Evolutionary conservation across 2,329 filamentous ascomycete genomes (phyloP).

Genomic region (Fusarium staphyleae): DNA sequence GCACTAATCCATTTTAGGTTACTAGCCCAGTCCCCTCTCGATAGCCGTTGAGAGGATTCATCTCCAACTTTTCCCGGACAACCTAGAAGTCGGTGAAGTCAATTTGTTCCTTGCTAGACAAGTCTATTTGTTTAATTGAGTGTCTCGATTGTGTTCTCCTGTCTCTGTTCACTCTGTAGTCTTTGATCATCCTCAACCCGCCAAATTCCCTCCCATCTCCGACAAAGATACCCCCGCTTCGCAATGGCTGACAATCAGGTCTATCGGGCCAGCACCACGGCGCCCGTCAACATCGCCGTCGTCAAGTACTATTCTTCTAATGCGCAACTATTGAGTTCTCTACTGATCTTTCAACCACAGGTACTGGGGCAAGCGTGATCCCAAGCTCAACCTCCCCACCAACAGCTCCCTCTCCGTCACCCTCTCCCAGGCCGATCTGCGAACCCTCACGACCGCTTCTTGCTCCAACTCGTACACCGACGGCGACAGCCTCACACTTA

Average conservation of each 20-base stretch:
- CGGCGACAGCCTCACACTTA: constrained; percentile 79
- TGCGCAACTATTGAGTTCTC: neutral
- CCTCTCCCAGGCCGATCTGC: constrained; percentile 90
- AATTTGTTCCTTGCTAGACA: constrained; percentile 8
- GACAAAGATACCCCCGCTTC: constrained; percentile 8
- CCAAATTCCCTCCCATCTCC: neutral
- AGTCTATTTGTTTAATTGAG: constrained; percentile 8
- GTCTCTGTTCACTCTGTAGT: neutral
- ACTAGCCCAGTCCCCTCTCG: constrained; percentile 13
- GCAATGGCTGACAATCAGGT: constrained; percentile 63
- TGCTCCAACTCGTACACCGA: constrained; percentile 76
- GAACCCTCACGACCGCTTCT: constrained; percentile 94
- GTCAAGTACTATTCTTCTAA: constrained; percentile 72
- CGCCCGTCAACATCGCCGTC: constrained; percentile 97
- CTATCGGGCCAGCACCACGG: constrained; percentile 93
- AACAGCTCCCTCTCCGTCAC: constrained; percentile 98
- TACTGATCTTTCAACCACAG: constrained; percentile 31
- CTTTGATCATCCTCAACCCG: neutral
- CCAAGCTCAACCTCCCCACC: constrained; percentile 93
- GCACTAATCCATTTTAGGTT: constrained; percentile 39
- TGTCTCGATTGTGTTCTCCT: neutral
- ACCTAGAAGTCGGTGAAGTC: constrained; percentile 42
- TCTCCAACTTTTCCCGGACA: constrained; percentile 41
- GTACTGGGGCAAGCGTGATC: constrained; percentile 97
- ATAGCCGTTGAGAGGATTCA: constrained; percentile 25